Evolutionary conservation across 2,329 filamentous ascomycete genomes (phyloP).

Genomic region (Clonostachys byssicola): DNA sequence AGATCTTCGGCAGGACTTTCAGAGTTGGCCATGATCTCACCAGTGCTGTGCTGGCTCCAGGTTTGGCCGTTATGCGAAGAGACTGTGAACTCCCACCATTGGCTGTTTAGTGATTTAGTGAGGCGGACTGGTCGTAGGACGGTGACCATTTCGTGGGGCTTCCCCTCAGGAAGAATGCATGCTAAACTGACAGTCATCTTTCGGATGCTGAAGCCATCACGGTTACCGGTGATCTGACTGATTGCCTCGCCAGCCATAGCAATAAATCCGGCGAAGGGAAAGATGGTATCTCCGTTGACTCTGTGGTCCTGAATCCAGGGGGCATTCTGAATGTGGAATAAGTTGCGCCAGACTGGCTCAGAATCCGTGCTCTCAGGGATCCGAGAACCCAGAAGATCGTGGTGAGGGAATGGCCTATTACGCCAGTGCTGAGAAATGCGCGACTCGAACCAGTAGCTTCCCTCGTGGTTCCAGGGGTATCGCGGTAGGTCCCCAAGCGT

Average conservation of each 20-base stretch:
- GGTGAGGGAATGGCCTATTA: constrained; percentile 4
- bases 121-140: neutral
- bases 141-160: neutral
- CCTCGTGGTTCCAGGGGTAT: constrained; percentile 34
- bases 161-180: neutral
- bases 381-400: constrained; percentile 16
- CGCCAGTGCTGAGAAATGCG: constrained; percentile 4
- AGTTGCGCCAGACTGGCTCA: constrained; percentile 11
- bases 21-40: neutral
- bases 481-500: constrained; percentile 18
- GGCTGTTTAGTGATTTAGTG: neutral
- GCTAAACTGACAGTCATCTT: neutral
- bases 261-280: constrained; percentile 29
- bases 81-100: neutral
- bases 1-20: too few relatives aligned
- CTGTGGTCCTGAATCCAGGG: constrained; percentile 23
- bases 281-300: constrained; percentile 17
- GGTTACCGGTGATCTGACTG: neutral
- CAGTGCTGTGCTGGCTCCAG: neutral
- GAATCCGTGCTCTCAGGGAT: neutral
- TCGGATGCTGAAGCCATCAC: neutral
- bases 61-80: neutral
- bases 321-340: constrained; percentile 10
- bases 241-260: constrained; percentile 18
- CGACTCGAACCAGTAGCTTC: constrained; percentile 19